phyloP scores from a whole-genome alignment of 768 basidiomycete species.

The Symmetrospora coprosmae region DNA sequence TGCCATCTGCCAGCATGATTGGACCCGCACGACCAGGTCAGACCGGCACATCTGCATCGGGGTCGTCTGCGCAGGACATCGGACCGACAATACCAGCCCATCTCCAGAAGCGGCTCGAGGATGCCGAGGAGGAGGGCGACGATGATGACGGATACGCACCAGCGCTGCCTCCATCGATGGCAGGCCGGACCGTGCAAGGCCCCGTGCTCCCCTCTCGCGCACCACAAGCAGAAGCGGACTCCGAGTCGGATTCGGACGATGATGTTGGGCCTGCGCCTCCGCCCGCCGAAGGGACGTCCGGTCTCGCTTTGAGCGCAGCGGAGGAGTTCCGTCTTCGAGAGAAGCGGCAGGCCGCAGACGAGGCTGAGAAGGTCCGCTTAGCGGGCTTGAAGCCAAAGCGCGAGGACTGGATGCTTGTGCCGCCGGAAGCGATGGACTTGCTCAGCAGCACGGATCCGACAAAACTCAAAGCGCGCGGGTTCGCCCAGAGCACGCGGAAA shows the following conservation, averaged over 20 bases:
- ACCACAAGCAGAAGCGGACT: neutral
- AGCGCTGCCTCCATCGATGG: slow-evolving; percentile 4
- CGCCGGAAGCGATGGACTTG: slow-evolving; percentile 66
- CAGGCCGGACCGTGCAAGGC: slow-evolving; percentile 1
- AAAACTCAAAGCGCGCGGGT: slow-evolving; percentile 61
- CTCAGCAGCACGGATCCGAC: slow-evolving; percentile 71
- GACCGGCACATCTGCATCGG: too few species aligned
- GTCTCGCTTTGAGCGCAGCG: slow-evolving; percentile 40
- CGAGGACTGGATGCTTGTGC: slow-evolving; percentile 97
- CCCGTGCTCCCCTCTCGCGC: neutral
- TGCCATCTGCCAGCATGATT: too few species aligned
- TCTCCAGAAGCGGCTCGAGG: too few species aligned
- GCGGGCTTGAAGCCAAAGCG: slow-evolving; percentile 60
- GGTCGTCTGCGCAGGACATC: too few species aligned
- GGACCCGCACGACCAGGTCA: too few species aligned
- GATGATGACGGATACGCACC: slow-evolving; percentile 16
- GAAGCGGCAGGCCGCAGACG: slow-evolving; percentile 54
- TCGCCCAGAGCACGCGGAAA: slow-evolving; percentile 43
- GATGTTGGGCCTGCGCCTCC: slow-evolving; percentile 74
- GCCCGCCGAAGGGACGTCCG: slow-evolving; percentile 40
- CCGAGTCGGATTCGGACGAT: slow-evolving; percentile 44
- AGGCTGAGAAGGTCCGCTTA: slow-evolving; percentile 44
- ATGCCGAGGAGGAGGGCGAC: slow-evolving; percentile 5
- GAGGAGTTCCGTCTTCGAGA: slow-evolving; percentile 73
- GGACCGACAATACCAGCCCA: too few species aligned